A percentile compares a stretch with the other conserved stretches of the same genome.
phyloP scores from a whole-genome alignment of 768 basidiomycete species.

The Naganishia vaughanmartiniae region DNA sequence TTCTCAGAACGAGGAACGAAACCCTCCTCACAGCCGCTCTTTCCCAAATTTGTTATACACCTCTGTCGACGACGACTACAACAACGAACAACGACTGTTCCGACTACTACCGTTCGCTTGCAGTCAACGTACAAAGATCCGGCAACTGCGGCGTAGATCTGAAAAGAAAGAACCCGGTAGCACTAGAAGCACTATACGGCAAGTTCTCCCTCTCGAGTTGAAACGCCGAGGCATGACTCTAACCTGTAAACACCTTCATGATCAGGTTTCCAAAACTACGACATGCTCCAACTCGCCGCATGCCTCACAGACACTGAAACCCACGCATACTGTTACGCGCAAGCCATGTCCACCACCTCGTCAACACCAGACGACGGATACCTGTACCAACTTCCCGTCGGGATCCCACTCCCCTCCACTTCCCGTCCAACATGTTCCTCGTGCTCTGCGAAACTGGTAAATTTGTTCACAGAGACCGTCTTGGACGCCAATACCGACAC shows the following conservation, averaged over 20 bases:
- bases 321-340: constrained; percentile 24
- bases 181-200: constrained; percentile 17
- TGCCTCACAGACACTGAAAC: constrained; percentile 23
- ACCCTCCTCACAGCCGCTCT: constrained; percentile 19
- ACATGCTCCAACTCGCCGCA: constrained; percentile 27
- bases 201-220: background rate
- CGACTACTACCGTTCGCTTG: constrained; percentile 16
- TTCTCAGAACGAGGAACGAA: constrained; percentile 14
- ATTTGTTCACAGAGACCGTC: constrained; percentile 13
- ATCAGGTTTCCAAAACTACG: constrained; percentile 22
- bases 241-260: background rate
- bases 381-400: constrained; percentile 19
- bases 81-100: constrained; percentile 11
- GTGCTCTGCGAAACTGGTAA: constrained; percentile 23
- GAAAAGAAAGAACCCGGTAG: constrained; percentile 17
- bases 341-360: constrained; percentile 14
- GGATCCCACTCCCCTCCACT: constrained; percentile 21
- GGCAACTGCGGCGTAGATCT: constrained; percentile 23
- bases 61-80: background rate
- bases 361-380: constrained; percentile 27
- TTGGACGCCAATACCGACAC: background rate
- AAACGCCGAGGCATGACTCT: background rate
- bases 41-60: constrained; percentile 27
- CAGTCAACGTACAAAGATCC: constrained; percentile 2
- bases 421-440: constrained; percentile 20